A percentile compares a stretch with the other conserved stretches of the same genome.
Conservation (phyloP, 345 rosid species). For the Eucalyptus pauciflora region DNA sequence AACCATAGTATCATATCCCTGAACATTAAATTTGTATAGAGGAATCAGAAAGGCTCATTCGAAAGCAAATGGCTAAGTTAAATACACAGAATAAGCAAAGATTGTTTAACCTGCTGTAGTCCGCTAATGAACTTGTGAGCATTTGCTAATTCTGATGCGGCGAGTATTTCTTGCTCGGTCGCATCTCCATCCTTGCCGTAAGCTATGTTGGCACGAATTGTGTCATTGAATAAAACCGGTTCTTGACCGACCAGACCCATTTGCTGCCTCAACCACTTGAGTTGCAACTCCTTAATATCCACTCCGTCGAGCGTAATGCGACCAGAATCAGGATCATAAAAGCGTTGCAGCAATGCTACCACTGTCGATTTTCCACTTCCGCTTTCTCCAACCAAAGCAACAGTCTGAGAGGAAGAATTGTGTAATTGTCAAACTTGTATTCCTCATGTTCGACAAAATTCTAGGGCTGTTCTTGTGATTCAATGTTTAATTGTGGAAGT, state of each 20-base stretch:
- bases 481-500: not conserved
- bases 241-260: constrained; percentile 85
- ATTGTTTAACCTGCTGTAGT: constrained; percentile 46
- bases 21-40: not conserved
- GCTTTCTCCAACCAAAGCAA: constrained; percentile 85
- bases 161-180: constrained; percentile 54
- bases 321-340: constrained; percentile 77
- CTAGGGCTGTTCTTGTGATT: not conserved
- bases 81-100: not conserved
- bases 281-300: constrained; percentile 41
- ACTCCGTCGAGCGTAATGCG: constrained; percentile 62
- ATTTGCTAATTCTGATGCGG: constrained; percentile 73
- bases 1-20: constrained; percentile 46
- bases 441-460: not conserved
- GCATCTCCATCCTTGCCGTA: constrained; percentile 72
- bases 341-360: constrained; percentile 60
- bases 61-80: not conserved
- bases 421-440: not conserved
- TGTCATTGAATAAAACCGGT: constrained; percentile 59
- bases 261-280: constrained; percentile 74
- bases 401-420: constrained; percentile 25
- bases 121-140: constrained; percentile 76
- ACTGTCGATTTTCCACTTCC: constrained; percentile 85
- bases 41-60: not conserved
- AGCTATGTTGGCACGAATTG: constrained; percentile 69